These are phyloP conservation scores for Fraxinus paxiana DNA, from an alignment of 305 asterid species.

Conservation along the genomic window DNA sequence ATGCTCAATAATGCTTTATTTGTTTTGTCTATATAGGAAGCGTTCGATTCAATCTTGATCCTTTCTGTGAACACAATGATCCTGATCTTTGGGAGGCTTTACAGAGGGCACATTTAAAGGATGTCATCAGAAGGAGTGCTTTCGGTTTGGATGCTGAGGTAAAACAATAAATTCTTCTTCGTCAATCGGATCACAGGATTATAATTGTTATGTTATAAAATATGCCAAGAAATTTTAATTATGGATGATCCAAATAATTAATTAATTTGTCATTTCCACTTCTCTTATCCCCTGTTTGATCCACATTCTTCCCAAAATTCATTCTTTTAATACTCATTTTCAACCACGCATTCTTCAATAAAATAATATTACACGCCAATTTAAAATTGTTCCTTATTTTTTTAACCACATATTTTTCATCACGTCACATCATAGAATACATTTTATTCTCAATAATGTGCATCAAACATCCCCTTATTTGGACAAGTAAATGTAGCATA, in stretches of 20 bases:
- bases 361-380: too few species aligned
- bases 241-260: not conserved
- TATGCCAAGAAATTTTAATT: not conserved
- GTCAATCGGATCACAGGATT: not conserved
- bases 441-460: too few species aligned
- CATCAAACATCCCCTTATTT: not conserved
- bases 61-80: constrained; percentile 73
- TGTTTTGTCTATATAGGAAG: constrained; percentile 39
- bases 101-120: constrained; percentile 76
- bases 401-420: too few species aligned
- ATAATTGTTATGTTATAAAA: not conserved
- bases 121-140: constrained; percentile 55
- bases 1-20: not conserved
- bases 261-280: not conserved
- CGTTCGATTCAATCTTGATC: constrained; percentile 81
- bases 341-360: too few species aligned
- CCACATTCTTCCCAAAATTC: not conserved
- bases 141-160: constrained; percentile 84
- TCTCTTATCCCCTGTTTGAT: not conserved
- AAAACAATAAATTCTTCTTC: constrained; percentile 2
- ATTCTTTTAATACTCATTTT: too few species aligned
- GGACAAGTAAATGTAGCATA: not conserved
- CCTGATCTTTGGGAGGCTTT: constrained; percentile 81
- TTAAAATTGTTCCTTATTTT: too few species aligned
- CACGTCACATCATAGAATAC: too few species aligned